phyloP scores from a whole-genome alignment of 2,329 filamentous ascomycete species.

The Xylariaceae sp. region DNA sequence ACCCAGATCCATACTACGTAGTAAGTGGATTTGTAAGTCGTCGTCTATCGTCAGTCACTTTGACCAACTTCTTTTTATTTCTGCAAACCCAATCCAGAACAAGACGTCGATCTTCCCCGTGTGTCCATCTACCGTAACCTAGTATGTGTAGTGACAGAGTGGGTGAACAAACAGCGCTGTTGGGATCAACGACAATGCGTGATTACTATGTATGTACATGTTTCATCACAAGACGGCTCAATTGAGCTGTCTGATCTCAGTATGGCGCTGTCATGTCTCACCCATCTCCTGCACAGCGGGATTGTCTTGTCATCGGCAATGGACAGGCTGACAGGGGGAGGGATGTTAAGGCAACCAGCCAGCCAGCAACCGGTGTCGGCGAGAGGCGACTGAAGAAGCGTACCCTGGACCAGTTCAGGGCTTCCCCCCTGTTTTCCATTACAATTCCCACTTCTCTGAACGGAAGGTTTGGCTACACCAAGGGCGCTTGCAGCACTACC shows the following conservation, averaged over 20 bases:
- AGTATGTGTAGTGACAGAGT: no score
- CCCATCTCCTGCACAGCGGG: neutral
- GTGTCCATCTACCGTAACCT: constrained; percentile 17
- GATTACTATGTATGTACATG: constrained; percentile 1
- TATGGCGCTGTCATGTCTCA: constrained; percentile 22
- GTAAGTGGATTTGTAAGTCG: no score
- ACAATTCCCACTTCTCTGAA: constrained; percentile 1
- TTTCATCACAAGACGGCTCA: constrained; percentile 6
- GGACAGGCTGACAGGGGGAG: no score
- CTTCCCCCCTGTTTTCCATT: constrained; percentile 25
- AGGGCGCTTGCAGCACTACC: constrained; percentile 26
- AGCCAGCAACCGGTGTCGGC: constrained; percentile 3
- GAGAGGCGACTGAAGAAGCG: constrained; percentile 8
- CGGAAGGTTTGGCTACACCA: constrained; percentile 26
- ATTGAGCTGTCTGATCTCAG: constrained; percentile 18
- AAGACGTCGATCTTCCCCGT: constrained; percentile 17
- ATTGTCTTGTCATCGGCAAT: no score
- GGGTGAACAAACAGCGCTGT: constrained; percentile 11
- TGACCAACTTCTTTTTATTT: constrained; percentile 17
- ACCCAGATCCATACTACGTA: constrained; percentile 11
- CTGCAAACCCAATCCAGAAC: constrained; percentile 4
- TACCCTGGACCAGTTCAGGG: constrained; percentile 25
- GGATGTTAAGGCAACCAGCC: no score
- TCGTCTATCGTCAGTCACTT: constrained; percentile 20
- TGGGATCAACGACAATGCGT: constrained; percentile 6